Base-by-base conservation (phyloP, 2,329 filamentous ascomycete genomes). In the Lasiodiplodia sp. region DNA sequence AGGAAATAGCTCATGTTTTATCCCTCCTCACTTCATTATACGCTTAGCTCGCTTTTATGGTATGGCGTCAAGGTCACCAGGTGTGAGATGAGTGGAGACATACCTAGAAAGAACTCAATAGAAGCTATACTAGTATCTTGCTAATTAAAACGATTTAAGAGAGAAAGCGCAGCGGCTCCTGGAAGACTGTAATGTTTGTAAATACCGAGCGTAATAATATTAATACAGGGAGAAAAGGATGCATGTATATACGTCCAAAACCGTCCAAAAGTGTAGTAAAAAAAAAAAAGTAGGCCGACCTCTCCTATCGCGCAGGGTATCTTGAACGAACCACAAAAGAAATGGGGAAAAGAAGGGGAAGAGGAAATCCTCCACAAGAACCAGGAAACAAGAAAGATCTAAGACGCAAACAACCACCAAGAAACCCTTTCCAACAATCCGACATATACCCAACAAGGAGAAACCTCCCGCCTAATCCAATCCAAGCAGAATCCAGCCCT, bases 231-330 rank as follows among this genome's bases (percentile, higher is more conserved):
- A 47, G 44, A 47, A 47, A 47, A 47, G 44, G 44, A 47, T 47
- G 44, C 8, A 21, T 47, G 44, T 47, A 47, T 47, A n/a, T 47
- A 47, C 44, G 18, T 47, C 18, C 44, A 21, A 47, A 47, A 21
- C 44, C 44, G n/a, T n/a, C 44, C 44, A 16, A 47, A 8, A 47
- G n/a, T 21, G 18, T 47, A 47, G 44, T n/a, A 47, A 47, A 47
- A 47, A 47, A 47, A 47, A 47, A 47, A 47, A n/a, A 47, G 44
- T 18, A 18, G n/a, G 28, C 53, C 53, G 11, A n/a, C 53, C 53
- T 56, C 53, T 56, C 53, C 53, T 37, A 56, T 37, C 28, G 51
- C 25, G 53, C 53, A 37, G 53, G 53, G 53, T 56, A 56, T 56
- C 53, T 56, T 56, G 44, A 47, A 47, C 7, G 8, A 47, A 47